Evolutionary conservation across 495 filamentous ascomycete genomes (phyloP), one percentile per base, ranked within the genome.

Genomic region (Penicillium steckii): DNA sequence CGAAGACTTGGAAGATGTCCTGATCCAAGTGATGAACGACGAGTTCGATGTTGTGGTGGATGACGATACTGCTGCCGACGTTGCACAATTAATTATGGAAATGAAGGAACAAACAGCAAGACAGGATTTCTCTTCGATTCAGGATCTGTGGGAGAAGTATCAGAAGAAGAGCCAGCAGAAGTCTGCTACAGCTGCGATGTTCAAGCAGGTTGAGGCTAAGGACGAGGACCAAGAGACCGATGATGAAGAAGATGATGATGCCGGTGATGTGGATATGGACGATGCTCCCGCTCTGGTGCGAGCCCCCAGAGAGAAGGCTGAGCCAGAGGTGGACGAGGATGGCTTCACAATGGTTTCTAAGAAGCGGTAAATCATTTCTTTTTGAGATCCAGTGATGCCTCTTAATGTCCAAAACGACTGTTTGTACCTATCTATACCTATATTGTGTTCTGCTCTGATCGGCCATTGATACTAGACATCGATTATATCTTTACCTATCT

Each of bases 41-140:
- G 93, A 98, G 70, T 98, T 97, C 65, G 90, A 94, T 44, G 86
- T 92, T 29, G 84, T 85, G 47, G 80, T 97, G 13, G 94, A 97
- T 60, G 92, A 97, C 70, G 92, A 89, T 56, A 90, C 83, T 48
- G 90, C 85, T 26, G 85, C 77, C 32, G 80, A 84, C 29, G 80
- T 95, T 15, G 90, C 90, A 15, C 77, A 78, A 50, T 69, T 80
- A 70, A 87, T 97, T 37, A 73, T 93, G 71, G 75, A 78, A 29
- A 65, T 91, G 50, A 78, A 83, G 60, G 75, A 70, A 48, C 73
- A 87, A 69, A 83, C 81, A 47, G 61, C 64, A 29, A 71, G 74
- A 46, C 89, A 88, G 18, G 76, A 89, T 50, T 91, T 91, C 54
- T 69, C 64, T 26, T 77, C 78, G 50, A 81, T 97, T 40, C 82